A percentile compares a stretch with the other conserved stretches of the same genome.
phyloP scores from a whole-genome alignment of 2,329 filamentous ascomycete genomes.

The Teratosphaeriaceae sp. region DNA sequence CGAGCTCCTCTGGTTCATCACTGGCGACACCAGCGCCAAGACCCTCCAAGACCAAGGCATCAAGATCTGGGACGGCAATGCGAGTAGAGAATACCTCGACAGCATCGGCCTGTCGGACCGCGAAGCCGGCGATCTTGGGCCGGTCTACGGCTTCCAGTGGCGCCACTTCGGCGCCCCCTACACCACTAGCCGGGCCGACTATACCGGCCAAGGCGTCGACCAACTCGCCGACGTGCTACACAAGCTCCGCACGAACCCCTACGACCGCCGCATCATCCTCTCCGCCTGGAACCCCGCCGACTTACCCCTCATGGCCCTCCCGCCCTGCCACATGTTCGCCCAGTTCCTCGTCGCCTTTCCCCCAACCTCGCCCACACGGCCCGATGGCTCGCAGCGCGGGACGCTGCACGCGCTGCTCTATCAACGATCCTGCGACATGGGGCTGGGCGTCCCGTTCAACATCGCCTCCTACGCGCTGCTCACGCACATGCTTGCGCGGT shows the following conservation, averaged over 20 bases:
- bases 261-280: slow-evolving; percentile 84
- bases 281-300: slow-evolving; percentile 92
- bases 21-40: slow-evolving; percentile 72
- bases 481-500: slow-evolving; percentile 91
- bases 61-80: slow-evolving; percentile 99
- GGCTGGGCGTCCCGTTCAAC: slow-evolving; percentile 94
- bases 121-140: slow-evolving; percentile 81
- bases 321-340: slow-evolving; percentile 96
- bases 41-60: slow-evolving; percentile 72
- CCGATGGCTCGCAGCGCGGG: slow-evolving; percentile 46
- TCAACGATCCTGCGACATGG: slow-evolving; percentile 94
- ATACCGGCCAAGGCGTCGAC: slow-evolving; percentile 82
- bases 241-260: slow-evolving; percentile 76
- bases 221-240: slow-evolving; percentile 86
- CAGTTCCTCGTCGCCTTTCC: slow-evolving; percentile 89
- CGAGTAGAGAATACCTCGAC: slow-evolving; percentile 84
- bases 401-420: slow-evolving; percentile 84
- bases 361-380: slow-evolving; percentile 17
- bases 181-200: slow-evolving; percentile 69
- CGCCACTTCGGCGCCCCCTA: slow-evolving; percentile 95
- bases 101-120: slow-evolving; percentile 73
- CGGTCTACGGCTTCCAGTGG: slow-evolving; percentile 99
- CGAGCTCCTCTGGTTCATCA: slow-evolving; percentile 94
- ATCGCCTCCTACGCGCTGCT: slow-evolving; percentile 91
- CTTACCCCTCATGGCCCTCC: slow-evolving; percentile 79